Evolutionary conservation across 352 stramenopile genomes (phyloP), one percentile per base, ranked within the genome.

Genomic region (Phytophthora lateralis): DNA sequence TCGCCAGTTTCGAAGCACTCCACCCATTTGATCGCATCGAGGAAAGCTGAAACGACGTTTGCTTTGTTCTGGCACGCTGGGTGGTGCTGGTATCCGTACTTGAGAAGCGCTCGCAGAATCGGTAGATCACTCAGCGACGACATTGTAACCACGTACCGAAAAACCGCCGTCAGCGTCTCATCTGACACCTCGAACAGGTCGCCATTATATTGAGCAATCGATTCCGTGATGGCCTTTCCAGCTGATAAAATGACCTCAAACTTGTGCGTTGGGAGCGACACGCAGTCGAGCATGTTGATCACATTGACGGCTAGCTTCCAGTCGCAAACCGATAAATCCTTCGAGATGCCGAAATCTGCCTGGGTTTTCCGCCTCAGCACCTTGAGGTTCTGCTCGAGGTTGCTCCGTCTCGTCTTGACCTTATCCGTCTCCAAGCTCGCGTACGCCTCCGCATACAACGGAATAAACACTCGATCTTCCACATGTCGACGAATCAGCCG

Each of bases 201-300:
- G 8, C 79, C 86, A 20, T 90, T 82, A 27, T 70, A 74, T n/a
- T 74, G 55, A 3, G 72, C 69, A 41, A 95, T 84, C 6, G 60
- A 73, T 10, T 84, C 55, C 2, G 61, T 69, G 43, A 93, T 88
- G 8, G 58, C 56, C 35, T 76, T 80, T 1, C 74, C 82, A 12
- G 80, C 80, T 15, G 63, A 72, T 17, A 92, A 59, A 43, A 95
- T 80, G 14, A 93, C 57, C 27, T 93, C 82, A 34, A 95, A 74
- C 66, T 96, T 96, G 73, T 95, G 85, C 12, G 85, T 90, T 26
- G 85, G 79, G 2, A 96, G 66, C 18, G 88, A 93, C 14, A 89
- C 74, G 42, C 80, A 91, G 45, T 96, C 88, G 15, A 96, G 63
- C 27, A 75, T 70, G 51, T 88, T 80, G 12, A 93, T 60, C 18